Evolutionary conservation across 306 rosid genomes (phyloP).

Genomic region (Psophocarpus tetragonolobus): DNA sequence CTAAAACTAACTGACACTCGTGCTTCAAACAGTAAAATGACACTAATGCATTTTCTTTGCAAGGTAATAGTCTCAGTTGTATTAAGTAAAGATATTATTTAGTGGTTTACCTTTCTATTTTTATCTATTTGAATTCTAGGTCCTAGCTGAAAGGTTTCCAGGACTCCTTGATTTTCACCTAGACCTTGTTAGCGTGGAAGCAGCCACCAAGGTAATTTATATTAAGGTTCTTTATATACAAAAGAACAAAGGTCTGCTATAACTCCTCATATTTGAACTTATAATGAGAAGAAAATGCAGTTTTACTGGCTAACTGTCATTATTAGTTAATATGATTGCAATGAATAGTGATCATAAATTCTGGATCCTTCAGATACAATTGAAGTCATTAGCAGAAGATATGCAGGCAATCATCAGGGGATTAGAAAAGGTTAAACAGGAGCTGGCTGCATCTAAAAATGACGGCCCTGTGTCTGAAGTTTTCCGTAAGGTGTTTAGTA

Average conservation of each 20-base stretch:
- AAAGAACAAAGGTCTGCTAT: neutral
- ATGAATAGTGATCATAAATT: conserved; percentile 24
- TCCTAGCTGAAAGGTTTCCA: conserved; percentile 75
- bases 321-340: conserved; percentile 20
- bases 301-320: neutral
- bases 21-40: conserved; percentile 86
- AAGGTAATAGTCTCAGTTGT: conserved; percentile 61
- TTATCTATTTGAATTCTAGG: conserved; percentile 46
- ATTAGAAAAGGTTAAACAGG: conserved; percentile 88
- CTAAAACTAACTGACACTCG: conserved; percentile 92
- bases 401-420: conserved; percentile 97
- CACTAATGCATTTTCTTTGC: conserved; percentile 96
- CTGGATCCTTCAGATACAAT: conserved; percentile 75
- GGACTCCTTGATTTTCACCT: conserved; percentile 78
- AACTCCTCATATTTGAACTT: conserved; percentile 21
- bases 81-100: conserved; percentile 26
- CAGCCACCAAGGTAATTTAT: conserved; percentile 72
- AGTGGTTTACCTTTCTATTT: conserved; percentile 25
- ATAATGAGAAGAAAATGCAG: conserved; percentile 5
- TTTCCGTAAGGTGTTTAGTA: conserved; percentile 66
- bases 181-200: conserved; percentile 77
- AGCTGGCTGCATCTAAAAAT: conserved; percentile 78
- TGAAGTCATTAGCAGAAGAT: conserved; percentile 98
- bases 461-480: conserved; percentile 93
- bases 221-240: conserved; percentile 27